These are phyloP conservation scores for Mucor racemosus DNA, from an alignment of 371 early-diverging fungal species.

Conservation along the genomic window DNA sequence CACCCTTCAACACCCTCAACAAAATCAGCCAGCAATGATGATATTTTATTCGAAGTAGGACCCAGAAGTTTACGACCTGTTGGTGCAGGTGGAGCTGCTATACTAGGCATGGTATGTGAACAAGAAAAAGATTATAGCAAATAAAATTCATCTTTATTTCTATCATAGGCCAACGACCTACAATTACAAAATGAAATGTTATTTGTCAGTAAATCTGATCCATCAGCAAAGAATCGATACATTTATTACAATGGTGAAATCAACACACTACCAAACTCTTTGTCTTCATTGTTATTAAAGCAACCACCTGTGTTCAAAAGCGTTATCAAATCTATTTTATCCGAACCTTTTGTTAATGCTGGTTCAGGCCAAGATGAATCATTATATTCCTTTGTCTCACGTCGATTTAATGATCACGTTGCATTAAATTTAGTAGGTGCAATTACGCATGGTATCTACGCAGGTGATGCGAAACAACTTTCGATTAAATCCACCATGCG, in stretches of 20 bases:
- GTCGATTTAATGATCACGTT: slow-evolving; percentile 71
- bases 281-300: slow-evolving; percentile 47
- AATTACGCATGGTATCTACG: slow-evolving; percentile 91
- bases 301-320: slow-evolving; percentile 57
- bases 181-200: slow-evolving; percentile 43
- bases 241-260: slow-evolving; percentile 74
- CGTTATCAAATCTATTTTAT: slow-evolving; percentile 44
- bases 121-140: neutral
- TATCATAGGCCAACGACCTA: slow-evolving; percentile 10
- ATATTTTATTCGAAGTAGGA: slow-evolving; percentile 78
- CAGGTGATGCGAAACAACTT: slow-evolving; percentile 78
- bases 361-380: slow-evolving; percentile 45
- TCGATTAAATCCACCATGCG: slow-evolving; percentile 77
- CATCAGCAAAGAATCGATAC: slow-evolving; percentile 81
- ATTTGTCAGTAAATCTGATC: slow-evolving; percentile 65
- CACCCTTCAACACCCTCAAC: neutral
- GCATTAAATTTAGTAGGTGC: slow-evolving; percentile 71
- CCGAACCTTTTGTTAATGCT: slow-evolving; percentile 69
- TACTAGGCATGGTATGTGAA: slow-evolving; percentile 73
- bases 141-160: neutral
- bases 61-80: slow-evolving; percentile 86
- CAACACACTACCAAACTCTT: slow-evolving; percentile 62
- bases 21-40: neutral
- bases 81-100: slow-evolving; percentile 68
- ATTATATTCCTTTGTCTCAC: slow-evolving; percentile 65